Conservation (phyloP, 352 stramenopile genomes). For the Pythium phragmitis region DNA sequence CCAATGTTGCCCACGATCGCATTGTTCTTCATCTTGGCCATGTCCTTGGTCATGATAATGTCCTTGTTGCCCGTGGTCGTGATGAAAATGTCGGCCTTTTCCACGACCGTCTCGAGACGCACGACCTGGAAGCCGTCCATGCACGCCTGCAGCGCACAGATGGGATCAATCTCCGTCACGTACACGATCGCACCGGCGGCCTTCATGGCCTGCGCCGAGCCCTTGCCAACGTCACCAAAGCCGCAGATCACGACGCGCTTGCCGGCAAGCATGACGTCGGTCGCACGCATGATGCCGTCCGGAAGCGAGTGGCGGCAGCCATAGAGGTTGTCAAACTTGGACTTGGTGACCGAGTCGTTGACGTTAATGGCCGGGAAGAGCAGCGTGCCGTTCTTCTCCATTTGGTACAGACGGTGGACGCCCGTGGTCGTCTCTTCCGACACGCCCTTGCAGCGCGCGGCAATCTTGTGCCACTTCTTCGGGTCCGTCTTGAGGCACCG, state of each 20-base stretch:
- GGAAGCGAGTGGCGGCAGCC: conserved; percentile 98
- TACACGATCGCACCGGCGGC: conserved; percentile 95
- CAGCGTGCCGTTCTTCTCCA: conserved; percentile 95
- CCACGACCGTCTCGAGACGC: conserved; percentile 91
- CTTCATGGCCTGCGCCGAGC: conserved; percentile 97
- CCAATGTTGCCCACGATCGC: conserved; percentile 99
- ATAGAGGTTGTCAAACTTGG: conserved; percentile 98
- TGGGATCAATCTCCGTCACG: conserved; percentile 98
- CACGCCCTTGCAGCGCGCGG: conserved; percentile 93
- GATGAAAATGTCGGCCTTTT: conserved; percentile 96
- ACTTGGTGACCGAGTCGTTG: conserved; percentile 99
- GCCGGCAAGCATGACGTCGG: conserved; percentile 98
- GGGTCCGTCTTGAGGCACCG: conserved; percentile 93
- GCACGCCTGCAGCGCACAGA: conserved; percentile 97
- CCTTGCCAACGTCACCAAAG: conserved; percentile 98
- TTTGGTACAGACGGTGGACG: conserved; percentile 98
- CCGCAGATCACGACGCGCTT: conserved; percentile 98
- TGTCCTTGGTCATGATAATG: conserved; percentile 96
- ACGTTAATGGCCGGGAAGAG: conserved; percentile 99
- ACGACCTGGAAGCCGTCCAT: conserved; percentile 98
- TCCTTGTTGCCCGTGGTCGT: conserved; percentile 99
- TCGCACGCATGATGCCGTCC: conserved; percentile 98
- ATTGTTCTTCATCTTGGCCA: conserved; percentile 99
- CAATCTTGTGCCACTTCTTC: conserved; percentile 97
- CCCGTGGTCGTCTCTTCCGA: conserved; percentile 99